Base-by-base conservation (phyloP, 345 rosid species). In the Kandelia obovata region DNA sequence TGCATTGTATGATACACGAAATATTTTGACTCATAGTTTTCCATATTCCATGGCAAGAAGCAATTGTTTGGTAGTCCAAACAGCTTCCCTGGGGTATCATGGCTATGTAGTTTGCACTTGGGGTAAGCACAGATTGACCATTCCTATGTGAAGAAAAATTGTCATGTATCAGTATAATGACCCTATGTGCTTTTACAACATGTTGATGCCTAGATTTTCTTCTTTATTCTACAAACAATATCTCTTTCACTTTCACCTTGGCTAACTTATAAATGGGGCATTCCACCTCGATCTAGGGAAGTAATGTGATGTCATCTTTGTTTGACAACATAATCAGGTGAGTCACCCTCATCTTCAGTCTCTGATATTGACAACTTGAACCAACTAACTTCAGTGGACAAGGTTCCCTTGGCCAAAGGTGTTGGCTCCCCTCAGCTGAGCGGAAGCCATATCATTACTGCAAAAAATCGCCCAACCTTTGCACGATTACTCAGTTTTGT, bases 301-400 rank as follows among this genome's bases (percentile, higher is more conserved):
- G 61, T 72, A 59, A 21, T 58, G 23, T 72, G 55, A 32, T 49
- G 31, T 23, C 53, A 31, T 58, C 31, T 11, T 71, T 66, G 25
- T 55, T 57, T 25, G 20, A 47, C 27, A 49, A 49, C 39, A 63
- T 62, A 74, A 47, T 76, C 80, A 96, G 99, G 96, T 26, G 99
- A 92, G 77, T 96, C 99, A 74, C 97, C 99, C 74, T 90, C 98
- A 68, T 96, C 99, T 53, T 90, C 99, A 79, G 99, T 95, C 53
- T 96, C 99, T 49, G 96, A 92, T 77, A 83, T 96, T 56, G 98
- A 92, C 81, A 92, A 96, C 73, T 81, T 90, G 79, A 92, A 92
- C 77, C 87, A 90, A 75, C 82, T 86, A 68, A 79, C 88, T 77
- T 69, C 87, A 71, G 80, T 68, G 49, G 97, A 92, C 70, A 89